Evolutionary conservation across 1,284 basidiomycete genomes (phyloP), one percentile per base, ranked within the genome.

Genomic region (Pyrrhoderma noxium): DNA sequence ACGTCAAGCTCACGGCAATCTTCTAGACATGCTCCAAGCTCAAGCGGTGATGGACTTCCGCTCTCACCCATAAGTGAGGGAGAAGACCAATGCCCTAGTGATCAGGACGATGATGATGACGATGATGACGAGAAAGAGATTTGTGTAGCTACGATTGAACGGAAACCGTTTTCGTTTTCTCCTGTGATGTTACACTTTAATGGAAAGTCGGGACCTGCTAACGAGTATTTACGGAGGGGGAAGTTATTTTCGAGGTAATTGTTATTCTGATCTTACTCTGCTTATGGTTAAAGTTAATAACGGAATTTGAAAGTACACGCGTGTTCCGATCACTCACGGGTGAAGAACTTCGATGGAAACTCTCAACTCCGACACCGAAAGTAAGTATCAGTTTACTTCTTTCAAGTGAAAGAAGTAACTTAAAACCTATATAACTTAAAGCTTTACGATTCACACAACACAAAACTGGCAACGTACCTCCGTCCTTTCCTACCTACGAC

Each of bases 341-440:
- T 8, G 45, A 47, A 16, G 19, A 42, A 27, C 25, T 41, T 27
- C 46, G 38, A 18, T 52, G 51, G 51, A 38, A 52, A 31, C 18
- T 47, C 14, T 47, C 45, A 11, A 47, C 45, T 21, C 51, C 34
- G 23, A 46, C 38, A 8, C 51, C 51, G 18, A 52, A 52, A 42
- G 50, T 52, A 39, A 14, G 39, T 5, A 40, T 2, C 27, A 11
- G 11, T 9, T n/a, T 23, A 13, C 19, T 35, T n/a, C 41, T 13
- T 47, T 5, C 16, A 18, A n/a, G n/a, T 19, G 49, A 23, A 21
- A 46, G 11, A 9, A 9, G 8, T 21, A 18, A n/a, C 39, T 4
- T 19, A 18, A 1, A 16, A 8, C 27, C n/a, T n/a, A n/a, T n/a
- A n/a, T n/a, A n/a, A n/a, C n/a, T n/a, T 16, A 13, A 25, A 52